Evolutionary conservation across 2,329 filamentous ascomycete genomes (phyloP).

Genomic region (Fusarium denticulatum): DNA sequence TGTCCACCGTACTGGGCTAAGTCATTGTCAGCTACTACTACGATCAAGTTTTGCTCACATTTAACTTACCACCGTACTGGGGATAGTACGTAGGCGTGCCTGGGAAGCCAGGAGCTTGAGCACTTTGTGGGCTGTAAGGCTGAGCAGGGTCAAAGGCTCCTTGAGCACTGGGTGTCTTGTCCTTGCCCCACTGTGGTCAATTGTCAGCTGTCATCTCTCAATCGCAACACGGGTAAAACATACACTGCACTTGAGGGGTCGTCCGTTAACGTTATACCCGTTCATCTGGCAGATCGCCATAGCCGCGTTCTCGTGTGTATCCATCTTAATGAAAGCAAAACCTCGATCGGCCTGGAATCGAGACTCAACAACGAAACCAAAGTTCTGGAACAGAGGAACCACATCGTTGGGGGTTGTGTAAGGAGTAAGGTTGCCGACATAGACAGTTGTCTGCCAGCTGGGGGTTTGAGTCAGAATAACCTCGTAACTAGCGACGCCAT

Average conservation of each 20-base stretch:
- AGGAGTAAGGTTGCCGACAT: slow-evolving; percentile 96
- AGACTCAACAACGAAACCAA: slow-evolving; percentile 96
- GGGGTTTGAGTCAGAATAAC: slow-evolving; percentile 96
- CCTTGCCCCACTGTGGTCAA: slow-evolving; percentile 88
- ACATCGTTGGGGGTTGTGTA: slow-evolving; percentile 98
- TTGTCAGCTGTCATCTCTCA: slow-evolving; percentile 24
- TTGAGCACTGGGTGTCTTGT: slow-evolving; percentile 83
- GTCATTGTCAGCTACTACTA: slow-evolving; percentile 42
- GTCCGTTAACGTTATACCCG: slow-evolving; percentile 96
- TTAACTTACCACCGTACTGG: slow-evolving; percentile 82
- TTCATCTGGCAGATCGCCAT: slow-evolving; percentile 99
- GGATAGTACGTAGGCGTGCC: slow-evolving; percentile 90
- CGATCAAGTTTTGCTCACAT: not conserved
- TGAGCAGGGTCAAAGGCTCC: slow-evolving; percentile 81
- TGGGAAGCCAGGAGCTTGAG: slow-evolving; percentile 76
- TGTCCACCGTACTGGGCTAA: slow-evolving; percentile 69
- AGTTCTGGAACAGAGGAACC: slow-evolving; percentile 98
- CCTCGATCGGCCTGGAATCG: slow-evolving; percentile 98
- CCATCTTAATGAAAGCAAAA: slow-evolving; percentile 99
- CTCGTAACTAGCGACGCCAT: slow-evolving; percentile 96
- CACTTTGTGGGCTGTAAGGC: slow-evolving; percentile 77
- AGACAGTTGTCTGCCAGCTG: slow-evolving; percentile 97
- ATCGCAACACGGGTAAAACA: slow-evolving; percentile 54
- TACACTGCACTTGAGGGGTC: slow-evolving; percentile 98
- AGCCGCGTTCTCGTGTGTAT: slow-evolving; percentile 95